Base-by-base conservation (phyloP, 2,329 filamentous ascomycete genomes). In the Fusarium mexicanum region DNA sequence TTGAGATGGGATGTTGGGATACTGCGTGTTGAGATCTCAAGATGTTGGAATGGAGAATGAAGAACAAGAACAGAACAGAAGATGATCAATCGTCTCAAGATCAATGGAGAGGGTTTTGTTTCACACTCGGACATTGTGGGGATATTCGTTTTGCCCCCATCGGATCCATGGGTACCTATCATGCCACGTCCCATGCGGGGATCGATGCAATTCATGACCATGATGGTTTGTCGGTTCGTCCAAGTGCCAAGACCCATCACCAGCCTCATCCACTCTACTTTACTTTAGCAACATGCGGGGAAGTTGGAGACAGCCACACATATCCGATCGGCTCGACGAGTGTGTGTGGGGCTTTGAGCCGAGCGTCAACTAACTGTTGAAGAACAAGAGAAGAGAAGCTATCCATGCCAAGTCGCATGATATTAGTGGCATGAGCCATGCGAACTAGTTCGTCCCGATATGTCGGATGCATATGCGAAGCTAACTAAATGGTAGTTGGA, bases 311-410 rank as follows among this genome's bases (percentile, higher is more conserved):
- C 62, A 54, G 50, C 63, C 54, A 69, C 61, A 78, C 54, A 69
- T 58, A 78, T 61, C 76, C 76, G 76, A 78, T 78, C 76, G 76
- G 75, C 68, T 76, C 68, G 69, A 77, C 66, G 70, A 63, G 75
- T 58, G 72, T 72, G 75, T 31, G 76, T 75, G 76, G 76, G 66
- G 72, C 73, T 59, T 77, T 71, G 75, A 78, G 59, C 75, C 76
- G 75, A 78, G n/a, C 72, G 33, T 59, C 26, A 31, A 29, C 24
- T 11, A 55, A 55, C 51, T 18, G 24, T n/a, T 40, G 24, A 54
- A 40, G 57, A 64, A 48, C 37, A 43, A 50, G 22, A 53, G 51
- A 53, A 26, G 38, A 47, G 59, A 59, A n/a, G 31, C 33, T n/a
- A 33, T 51, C 43, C 50, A 55, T 29, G 55, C 33, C 61, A 37